Evolutionary conservation across 2,329 filamentous ascomycete genomes (phyloP), one percentile per base, ranked within the genome.

Genomic region (Phyllosticta citribraziliensis): DNA sequence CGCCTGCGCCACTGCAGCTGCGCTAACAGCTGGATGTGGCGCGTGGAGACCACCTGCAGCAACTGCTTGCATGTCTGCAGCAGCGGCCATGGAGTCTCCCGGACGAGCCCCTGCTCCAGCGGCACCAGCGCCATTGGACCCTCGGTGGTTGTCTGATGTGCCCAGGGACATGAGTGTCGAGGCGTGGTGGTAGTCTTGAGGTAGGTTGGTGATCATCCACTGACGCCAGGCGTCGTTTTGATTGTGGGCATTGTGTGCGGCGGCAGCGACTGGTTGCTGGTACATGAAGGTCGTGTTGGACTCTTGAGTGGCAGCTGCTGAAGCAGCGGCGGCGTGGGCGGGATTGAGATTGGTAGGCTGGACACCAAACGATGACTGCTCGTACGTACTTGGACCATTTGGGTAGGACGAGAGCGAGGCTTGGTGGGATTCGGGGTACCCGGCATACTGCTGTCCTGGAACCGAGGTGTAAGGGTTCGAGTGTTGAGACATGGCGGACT

Each of bases 151-250:
- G 56, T 30, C 56, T 52, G 56, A 33, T 11, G 27, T 33, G 5
- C 70, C 68, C 9, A 75, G 66, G 2, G 72, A 69, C 67, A 76
- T 73, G 30, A 75, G 69, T 1, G 73, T 73, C 24, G 68, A 74
- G 27, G 74, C 73, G 24, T 70, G 72, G 62, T 72, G 72, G 66
- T 56, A 65, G 56, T 33, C 65, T 54, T 50, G 66, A 8, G 58
- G 53, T 64, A 68, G 72, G 51, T 70, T 70, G 9, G 68, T 69
- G 61, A 69, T 66, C 27, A 69, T 68, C 70, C 71, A 74, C 55
- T 73, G 68, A 10, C 66, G 70, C 73, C 73, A 75, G 14, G 56
- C 67, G 55, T 72, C 70, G 40, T 67, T 62, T 3, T 67, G 54
- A 52, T 73, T 72, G 3, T 65, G 55, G 12, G 66, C 51, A 33